Percentiles rank a stretch among this genome's conserved stretches.
Conservation (phyloP, 164 flowering plant species). For the Paratinospora sagittata region DNA sequence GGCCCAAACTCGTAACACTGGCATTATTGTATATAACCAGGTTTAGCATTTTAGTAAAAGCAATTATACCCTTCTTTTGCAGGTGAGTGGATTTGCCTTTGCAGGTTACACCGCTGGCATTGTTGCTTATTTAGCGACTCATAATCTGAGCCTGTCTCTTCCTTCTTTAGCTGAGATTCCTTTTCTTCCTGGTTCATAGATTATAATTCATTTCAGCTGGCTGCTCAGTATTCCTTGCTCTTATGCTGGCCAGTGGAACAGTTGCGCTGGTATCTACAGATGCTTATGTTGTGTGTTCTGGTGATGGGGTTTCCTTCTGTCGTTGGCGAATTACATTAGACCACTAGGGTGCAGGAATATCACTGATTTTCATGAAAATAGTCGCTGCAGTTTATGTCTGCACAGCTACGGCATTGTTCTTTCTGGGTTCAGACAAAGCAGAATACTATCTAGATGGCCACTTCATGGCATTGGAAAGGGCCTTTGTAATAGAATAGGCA, state of each 20-base stretch:
- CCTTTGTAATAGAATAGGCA: not conserved
- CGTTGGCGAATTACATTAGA: not conserved
- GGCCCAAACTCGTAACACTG: not conserved
- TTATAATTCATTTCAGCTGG: not conserved
- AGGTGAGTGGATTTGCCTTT: constrained; percentile 96
- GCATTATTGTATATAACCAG: not conserved
- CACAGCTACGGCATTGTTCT: not conserved
- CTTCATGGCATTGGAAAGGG: not conserved
- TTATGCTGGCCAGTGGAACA: not conserved
- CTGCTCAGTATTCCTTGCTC: too few relatives aligned
- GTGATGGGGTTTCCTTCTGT: not conserved
- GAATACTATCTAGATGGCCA: not conserved
- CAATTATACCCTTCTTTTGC: constrained; percentile 15
- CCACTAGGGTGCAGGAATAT: not conserved
- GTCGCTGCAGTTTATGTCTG: not conserved
- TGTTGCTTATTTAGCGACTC: constrained; percentile 68
- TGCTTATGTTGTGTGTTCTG: not conserved
- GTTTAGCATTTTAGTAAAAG: constrained; percentile 5
- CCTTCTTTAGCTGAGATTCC: constrained; percentile 54
- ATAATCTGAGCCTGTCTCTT: constrained; percentile 53
- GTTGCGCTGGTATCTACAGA: not conserved
- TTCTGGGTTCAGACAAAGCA: not conserved
- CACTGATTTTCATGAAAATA: not conserved
- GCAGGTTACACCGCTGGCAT: constrained; percentile 96
- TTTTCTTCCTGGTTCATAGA: constrained; percentile 21